phyloP scores from a whole-genome alignment of 2,329 filamentous ascomycete species.

The Aspergillus vadensis region DNA sequence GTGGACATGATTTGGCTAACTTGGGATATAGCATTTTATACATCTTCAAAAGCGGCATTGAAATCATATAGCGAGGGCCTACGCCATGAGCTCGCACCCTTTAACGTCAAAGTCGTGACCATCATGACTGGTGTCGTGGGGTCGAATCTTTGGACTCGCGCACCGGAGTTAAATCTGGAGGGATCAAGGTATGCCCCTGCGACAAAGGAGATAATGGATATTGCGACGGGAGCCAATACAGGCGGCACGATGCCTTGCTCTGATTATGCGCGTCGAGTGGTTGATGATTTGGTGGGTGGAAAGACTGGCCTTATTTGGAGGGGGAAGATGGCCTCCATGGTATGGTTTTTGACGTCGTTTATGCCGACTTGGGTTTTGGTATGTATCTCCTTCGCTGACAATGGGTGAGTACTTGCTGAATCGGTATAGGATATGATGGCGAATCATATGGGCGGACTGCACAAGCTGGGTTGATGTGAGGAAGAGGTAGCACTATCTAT shows the following conservation, averaged over 20 bases:
- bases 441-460: neutral
- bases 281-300: slow-evolving; percentile 27
- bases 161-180: slow-evolving; percentile 15
- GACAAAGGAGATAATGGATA: slow-evolving; percentile 9
- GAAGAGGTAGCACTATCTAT: too few relatives aligned
- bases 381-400: neutral
- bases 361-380: slow-evolving; percentile 21
- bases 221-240: slow-evolving; percentile 1
- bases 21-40: slow-evolving; percentile 15
- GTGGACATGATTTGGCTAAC: neutral
- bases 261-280: slow-evolving; percentile 24
- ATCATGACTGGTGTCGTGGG: slow-evolving; percentile 24
- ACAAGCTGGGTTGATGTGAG: neutral
- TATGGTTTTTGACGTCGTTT: slow-evolving; percentile 10
- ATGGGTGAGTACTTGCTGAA: neutral
- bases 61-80: slow-evolving; percentile 24
- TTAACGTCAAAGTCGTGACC: slow-evolving; percentile 27
- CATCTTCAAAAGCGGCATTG: slow-evolving; percentile 29
- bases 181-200: slow-evolving; percentile 23
- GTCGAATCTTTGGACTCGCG: slow-evolving; percentile 20
- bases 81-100: slow-evolving; percentile 27
- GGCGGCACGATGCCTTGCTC: slow-evolving; percentile 5
- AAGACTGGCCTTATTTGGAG: slow-evolving; percentile 22
- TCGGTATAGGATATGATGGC: neutral
- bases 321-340: slow-evolving; percentile 20